Base-by-base conservation (phyloP, 1,139 yeast species). In the Zygosaccharomyces sapae region DNA sequence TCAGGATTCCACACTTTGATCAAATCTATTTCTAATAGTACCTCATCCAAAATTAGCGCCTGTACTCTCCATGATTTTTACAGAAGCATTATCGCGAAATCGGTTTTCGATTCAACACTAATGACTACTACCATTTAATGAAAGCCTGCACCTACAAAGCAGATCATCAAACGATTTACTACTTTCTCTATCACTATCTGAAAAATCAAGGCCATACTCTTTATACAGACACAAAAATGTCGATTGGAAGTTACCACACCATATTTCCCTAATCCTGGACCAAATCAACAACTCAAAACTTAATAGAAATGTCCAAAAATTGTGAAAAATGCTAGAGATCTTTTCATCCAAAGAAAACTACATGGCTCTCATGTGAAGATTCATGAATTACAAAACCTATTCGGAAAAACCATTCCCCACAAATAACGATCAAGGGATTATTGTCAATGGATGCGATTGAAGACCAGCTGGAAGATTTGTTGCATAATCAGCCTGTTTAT, bases 101-200 rank as follows among this genome's bases (percentile, higher is more conserved):
- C 7, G 42, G 27, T 3, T 49, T 48, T 33, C 25, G 43, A 6
- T 51, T 55, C 31, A 54, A 51, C 8, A 38, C 49, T 3, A 43
- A 43, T 38, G 59, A 55, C 36, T 56, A 48, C 41, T 52, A 44
- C 6, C 42, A 35, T 33, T 45, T 54, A 49, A 50, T 56, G 47
- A 45, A 46, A 18, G 31, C 55, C 7, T 45, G 52, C 30, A 33
- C 45, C 2, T 25, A 39, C 9, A 52, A 52, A 4, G 33, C 43
- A 8, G 46, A 51, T 19, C 46, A 41, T 19, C 44, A 38, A 19
- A 37, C 48, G 10, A 38, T 52, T 9, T 53, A 50, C 41, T 52
- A 36, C 31, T 53, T 53, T 29, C 43, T 55, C n/a, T 53, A 40
- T 36, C 53, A 55, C 8, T 52, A 45, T 33, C 34, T 54, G 35